A percentile compares a stretch with the other conserved stretches of the same genome.
These are phyloP conservation scores for Coelastrella sp. DNA, from an alignment of 139 green algal genomes.

Conservation along the genomic window DNA sequence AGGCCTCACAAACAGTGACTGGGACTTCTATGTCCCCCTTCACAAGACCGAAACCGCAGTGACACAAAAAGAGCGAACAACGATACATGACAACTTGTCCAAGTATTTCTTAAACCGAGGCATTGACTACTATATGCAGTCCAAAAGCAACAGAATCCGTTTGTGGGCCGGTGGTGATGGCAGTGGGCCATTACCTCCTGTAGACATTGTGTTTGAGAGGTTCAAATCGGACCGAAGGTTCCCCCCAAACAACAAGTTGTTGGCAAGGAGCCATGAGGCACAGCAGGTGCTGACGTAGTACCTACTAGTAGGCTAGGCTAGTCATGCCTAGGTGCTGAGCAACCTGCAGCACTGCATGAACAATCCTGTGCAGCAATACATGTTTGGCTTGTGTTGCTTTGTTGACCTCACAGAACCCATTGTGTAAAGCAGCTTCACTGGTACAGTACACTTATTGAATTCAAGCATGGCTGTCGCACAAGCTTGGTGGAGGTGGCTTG, in stretches of 20 bases:
- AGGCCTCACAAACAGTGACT: background rate
- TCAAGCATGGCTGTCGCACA: too few relatives aligned
- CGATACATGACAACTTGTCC: background rate
- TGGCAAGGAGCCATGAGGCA: background rate
- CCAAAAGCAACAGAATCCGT: background rate
- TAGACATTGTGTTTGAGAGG: background rate
- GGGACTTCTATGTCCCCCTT: background rate
- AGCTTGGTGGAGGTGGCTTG: too few relatives aligned
- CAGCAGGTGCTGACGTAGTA: background rate
- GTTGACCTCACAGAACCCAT: too few relatives aligned
- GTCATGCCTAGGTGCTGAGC: too few relatives aligned
- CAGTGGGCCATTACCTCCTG: background rate
- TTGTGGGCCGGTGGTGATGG: background rate
- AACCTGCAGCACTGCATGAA: too few relatives aligned
- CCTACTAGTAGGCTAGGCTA: too few relatives aligned
- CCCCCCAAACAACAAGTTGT: background rate
- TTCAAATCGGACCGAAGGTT: background rate
- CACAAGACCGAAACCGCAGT: background rate
- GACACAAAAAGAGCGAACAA: background rate
- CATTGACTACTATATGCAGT: background rate
- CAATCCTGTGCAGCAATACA: too few relatives aligned
- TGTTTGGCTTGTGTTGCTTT: too few relatives aligned
- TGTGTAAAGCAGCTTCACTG: too few relatives aligned
- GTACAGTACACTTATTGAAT: too few relatives aligned
- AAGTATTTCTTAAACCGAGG: background rate